A percentile compares a stretch with the other conserved stretches of the same genome.
Conservation (phyloP, 306 rosid species). For the Acacia melanoxylon region DNA sequence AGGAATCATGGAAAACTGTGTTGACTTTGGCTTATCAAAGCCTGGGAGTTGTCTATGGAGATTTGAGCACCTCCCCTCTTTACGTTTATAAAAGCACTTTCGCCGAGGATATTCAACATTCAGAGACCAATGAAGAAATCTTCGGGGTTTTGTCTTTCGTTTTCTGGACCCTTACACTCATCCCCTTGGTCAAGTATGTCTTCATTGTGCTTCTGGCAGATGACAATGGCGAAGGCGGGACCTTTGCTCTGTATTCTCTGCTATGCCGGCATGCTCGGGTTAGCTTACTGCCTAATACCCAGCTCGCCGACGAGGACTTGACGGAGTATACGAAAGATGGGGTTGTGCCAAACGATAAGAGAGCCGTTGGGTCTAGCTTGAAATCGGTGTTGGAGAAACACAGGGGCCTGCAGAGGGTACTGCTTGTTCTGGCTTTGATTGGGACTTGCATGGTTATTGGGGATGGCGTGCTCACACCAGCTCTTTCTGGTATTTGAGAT, state of each 20-base stretch:
- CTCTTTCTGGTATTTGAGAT: constrained; percentile 78
- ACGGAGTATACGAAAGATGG: constrained; percentile 80
- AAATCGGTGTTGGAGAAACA: constrained; percentile 83
- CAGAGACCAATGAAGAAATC: constrained; percentile 95
- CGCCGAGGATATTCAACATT: constrained; percentile 90
- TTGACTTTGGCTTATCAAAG: constrained; percentile 91
- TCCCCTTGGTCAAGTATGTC: constrained; percentile 84
- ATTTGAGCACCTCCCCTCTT: constrained; percentile 90
- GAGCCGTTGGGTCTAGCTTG: constrained; percentile 56
- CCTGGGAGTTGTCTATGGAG: constrained; percentile 96
- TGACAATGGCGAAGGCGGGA: constrained; percentile 99
- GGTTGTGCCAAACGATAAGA: constrained; percentile 38
- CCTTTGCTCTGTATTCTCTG: constrained; percentile 90
- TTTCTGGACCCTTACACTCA: constrained; percentile 89
- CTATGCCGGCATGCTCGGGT: constrained; percentile 88
- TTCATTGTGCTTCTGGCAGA: constrained; percentile 94
- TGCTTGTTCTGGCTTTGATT: constrained; percentile 89
- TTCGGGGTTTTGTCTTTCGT: constrained; percentile 89
- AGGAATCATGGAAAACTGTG: constrained; percentile 86
- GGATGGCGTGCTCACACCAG: constrained; percentile 97
- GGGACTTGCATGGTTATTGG: constrained; percentile 99
- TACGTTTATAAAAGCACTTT: constrained; percentile 92
- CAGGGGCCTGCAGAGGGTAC: constrained; percentile 64
- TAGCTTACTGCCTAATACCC: constrained; percentile 87
- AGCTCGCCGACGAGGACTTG: constrained; percentile 86